Evolutionary conservation across 179 eudicot genomes (phyloP), one percentile per base, ranked within the genome.

Genomic region (Actinidia polygama): DNA sequence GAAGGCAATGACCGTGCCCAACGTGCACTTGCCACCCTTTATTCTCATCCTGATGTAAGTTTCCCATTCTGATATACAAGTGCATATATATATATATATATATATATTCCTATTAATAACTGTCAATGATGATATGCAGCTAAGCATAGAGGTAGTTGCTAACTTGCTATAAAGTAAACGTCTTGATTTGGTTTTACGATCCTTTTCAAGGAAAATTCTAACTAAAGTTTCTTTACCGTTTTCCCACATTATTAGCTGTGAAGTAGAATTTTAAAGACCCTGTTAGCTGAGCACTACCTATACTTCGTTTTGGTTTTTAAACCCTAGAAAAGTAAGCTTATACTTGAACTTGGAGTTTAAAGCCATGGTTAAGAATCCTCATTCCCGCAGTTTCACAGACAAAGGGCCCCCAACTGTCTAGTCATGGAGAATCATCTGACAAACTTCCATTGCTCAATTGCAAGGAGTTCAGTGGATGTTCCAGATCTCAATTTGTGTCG

Each of bases 41-140:
- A 96, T 90, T 96, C 99, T 83, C 99, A 96, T 91, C 99, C 99
- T 82, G 99, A 95, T 85, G 99, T 96, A 87, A 90, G 99, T 90
- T 87, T 68, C 30, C 79, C 47, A 30, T 47, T 82, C 7, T 30
- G 1, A 63, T 36, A 18, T 44, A n/a, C 0, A 36, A 53, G 8
- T 21, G 40, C 53, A 44, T 44, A 16, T n/a, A n/a, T n/a, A n/a
- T n/a, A n/a, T n/a, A n/a, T n/a, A n/a, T n/a, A n/a, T n/a, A n/a
- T n/a, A n/a, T n/a, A n/a, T n/a, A n/a, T n/a, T n/a, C n/a, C 19
- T 79, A 51, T 57, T 44, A 15, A 16, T 50, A 9, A 23, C 21
- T 64, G 44, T 50, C 15, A 47, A 46, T 23, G 40, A 24, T 78
- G 30, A 64, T 50, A 8, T 75, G 47, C 23, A 15, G 16, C 24